Base-by-base conservation (phyloP, 2,329 filamentous ascomycete species). In the Colletotrichum shisoi region DNA sequence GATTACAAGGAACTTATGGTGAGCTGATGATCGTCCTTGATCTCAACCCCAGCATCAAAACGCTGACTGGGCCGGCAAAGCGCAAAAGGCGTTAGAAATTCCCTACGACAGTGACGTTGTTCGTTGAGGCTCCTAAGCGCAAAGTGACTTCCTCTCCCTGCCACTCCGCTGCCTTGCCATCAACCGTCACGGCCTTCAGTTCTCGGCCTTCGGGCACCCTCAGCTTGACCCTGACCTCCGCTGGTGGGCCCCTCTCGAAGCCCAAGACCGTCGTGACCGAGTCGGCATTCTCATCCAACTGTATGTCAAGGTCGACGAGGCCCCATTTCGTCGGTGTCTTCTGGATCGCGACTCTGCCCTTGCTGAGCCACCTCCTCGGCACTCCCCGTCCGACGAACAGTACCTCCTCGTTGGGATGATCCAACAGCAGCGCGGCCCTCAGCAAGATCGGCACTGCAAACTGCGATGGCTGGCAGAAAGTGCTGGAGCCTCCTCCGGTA, bases 401-500 rank as follows among this genome's bases (percentile, higher is more conserved):
- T 19, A 39, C 59, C 3, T 62, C 49, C 8, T 62, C 40, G 7
- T 62, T 49, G 8, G 59, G 59, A 17, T 62, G 59, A n/a, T 62
- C 59, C 5, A 62, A 31, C 40, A 62, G 19, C 40, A 56, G 24
- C 12, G 59, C 49, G 9, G 59, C 59, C 6, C 49, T 19, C 9
- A 62, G 49, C n/a, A 62, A 4, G 13, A 62, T 54, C 3, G 40
- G 49, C 12, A 56, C 27, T 0, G 40, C 39, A 39, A 62, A 62
- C 17, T 62, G 37, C 8, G 59, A 54, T 2, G 59, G 59, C 49
- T 62, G 59, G 40, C 59, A 56, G 59, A 45, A 62, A 19, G 59
- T 62, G 59, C 49, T 62, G 17, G 59, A 56, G 44, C 59, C 59
- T n/a, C 59, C 59, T n/a, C 59, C 49, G 12, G 59, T 62, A 7